Conservation (phyloP, 2,329 filamentous ascomycete genomes). For the Paecilomyces sp. region DNA sequence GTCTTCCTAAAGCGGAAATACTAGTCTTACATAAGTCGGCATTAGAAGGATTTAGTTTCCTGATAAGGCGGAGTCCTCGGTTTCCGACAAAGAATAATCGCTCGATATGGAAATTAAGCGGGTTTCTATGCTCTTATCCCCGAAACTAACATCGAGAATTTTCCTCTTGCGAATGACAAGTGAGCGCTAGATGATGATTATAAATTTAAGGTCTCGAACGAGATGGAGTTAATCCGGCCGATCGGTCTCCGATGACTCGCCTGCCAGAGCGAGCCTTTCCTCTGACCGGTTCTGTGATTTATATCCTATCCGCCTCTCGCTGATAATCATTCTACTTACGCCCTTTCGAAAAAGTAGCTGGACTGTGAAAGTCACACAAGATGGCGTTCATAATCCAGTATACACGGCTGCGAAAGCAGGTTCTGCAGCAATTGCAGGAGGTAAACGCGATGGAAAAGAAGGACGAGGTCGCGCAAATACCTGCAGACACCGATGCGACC, state of each 20-base stretch:
- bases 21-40: background rate
- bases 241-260: background rate
- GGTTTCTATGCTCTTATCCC: background rate
- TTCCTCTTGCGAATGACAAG: background rate
- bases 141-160: background rate
- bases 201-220: background rate
- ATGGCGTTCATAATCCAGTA: background rate
- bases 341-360: background rate
- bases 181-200: background rate
- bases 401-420: background rate
- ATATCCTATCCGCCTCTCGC: background rate
- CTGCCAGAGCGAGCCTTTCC: background rate
- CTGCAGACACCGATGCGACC: background rate
- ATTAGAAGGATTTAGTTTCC: background rate
- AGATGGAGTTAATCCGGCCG: background rate
- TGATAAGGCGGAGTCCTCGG: background rate
- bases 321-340: background rate
- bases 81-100: background rate
- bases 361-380: background rate
- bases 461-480: background rate
- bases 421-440: background rate
- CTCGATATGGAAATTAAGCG: background rate
- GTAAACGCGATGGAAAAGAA: background rate
- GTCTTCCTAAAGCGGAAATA: background rate
- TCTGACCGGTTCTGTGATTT: background rate